Conservation (phyloP, 805 yeast species). For the Cyberlindnera mississippiensis region DNA sequence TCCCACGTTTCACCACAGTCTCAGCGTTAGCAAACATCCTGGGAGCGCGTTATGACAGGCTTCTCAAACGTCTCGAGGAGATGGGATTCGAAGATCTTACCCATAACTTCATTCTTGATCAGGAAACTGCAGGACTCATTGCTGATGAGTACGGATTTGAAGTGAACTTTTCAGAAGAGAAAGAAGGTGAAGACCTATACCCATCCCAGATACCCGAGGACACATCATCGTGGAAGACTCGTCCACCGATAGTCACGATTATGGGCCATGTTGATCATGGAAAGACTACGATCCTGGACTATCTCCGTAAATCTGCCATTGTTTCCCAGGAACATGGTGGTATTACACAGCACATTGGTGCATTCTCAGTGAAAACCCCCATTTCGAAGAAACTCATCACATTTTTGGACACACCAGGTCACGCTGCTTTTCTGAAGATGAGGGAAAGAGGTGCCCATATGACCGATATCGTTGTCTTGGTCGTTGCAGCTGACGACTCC, state of each 20-base stretch:
- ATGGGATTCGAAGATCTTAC: constrained; percentile 71
- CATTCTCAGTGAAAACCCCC: constrained; percentile 84
- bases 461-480: constrained; percentile 88
- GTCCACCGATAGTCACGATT: constrained; percentile 94
- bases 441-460: constrained; percentile 93
- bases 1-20: constrained; percentile 79
- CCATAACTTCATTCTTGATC: constrained; percentile 77
- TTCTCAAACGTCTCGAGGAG: constrained; percentile 53
- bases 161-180: constrained; percentile 30
- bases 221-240: constrained; percentile 42
- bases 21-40: constrained; percentile 73
- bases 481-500: constrained; percentile 96
- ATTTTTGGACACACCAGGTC: constrained; percentile 96
- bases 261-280: constrained; percentile 99
- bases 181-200: constrained; percentile 43
- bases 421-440: constrained; percentile 94
- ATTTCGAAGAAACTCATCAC: constrained; percentile 72
- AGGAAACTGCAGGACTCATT: constrained; percentile 78
- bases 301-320: constrained; percentile 76
- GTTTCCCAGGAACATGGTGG: constrained; percentile 91
- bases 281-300: constrained; percentile 89
- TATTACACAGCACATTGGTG: constrained; percentile 97
- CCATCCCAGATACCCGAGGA: constrained; percentile 43
- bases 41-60: constrained; percentile 55
- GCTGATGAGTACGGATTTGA: constrained; percentile 87